These are phyloP conservation scores for Millerago galiae DNA, from an alignment of 805 yeast species.

Conservation along the genomic window DNA sequence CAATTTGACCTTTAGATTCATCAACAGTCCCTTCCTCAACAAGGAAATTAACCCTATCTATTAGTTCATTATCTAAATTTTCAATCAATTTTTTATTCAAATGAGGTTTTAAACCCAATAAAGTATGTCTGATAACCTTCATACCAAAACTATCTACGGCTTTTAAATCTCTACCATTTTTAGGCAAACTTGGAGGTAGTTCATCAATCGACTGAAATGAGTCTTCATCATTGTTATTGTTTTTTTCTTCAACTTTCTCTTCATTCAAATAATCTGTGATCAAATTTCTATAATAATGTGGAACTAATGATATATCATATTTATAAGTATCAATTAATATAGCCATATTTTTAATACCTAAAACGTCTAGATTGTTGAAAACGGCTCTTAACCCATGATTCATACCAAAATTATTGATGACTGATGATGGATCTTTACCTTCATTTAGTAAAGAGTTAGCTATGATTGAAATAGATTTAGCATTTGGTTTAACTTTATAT, in stretches of 20 bases:
- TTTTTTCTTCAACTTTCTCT: slow-evolving; percentile 1
- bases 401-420: slow-evolving; percentile 23
- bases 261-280: slow-evolving; percentile 7
- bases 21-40: slow-evolving; percentile 15
- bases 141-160: slow-evolving; percentile 76
- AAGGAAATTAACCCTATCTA: slow-evolving; percentile 30
- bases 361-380: slow-evolving; percentile 36
- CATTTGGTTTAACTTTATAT: slow-evolving; percentile 38
- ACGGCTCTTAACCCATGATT: slow-evolving; percentile 21
- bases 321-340: slow-evolving; percentile 15
- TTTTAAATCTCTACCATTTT: slow-evolving; percentile 42
- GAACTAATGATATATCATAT: slow-evolving; percentile 20
- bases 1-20: slow-evolving; percentile 28
- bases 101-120: slow-evolving; percentile 42
- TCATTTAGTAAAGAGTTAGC: slow-evolving; percentile 25
- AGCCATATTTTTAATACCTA: slow-evolving; percentile 42
- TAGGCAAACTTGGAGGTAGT: slow-evolving; percentile 42
- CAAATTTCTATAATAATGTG: slow-evolving; percentile 30
- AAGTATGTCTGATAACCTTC: slow-evolving; percentile 69
- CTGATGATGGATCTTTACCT: slow-evolving; percentile 15
- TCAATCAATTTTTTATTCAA: slow-evolving; percentile 24
- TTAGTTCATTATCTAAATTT: slow-evolving; percentile 28
- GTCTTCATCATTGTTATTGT: neutral
- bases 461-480: slow-evolving; percentile 55
- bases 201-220: slow-evolving; percentile 9